Base-by-base conservation (phyloP, 78 protist species). In the Emiliania huxleyi region DNA sequence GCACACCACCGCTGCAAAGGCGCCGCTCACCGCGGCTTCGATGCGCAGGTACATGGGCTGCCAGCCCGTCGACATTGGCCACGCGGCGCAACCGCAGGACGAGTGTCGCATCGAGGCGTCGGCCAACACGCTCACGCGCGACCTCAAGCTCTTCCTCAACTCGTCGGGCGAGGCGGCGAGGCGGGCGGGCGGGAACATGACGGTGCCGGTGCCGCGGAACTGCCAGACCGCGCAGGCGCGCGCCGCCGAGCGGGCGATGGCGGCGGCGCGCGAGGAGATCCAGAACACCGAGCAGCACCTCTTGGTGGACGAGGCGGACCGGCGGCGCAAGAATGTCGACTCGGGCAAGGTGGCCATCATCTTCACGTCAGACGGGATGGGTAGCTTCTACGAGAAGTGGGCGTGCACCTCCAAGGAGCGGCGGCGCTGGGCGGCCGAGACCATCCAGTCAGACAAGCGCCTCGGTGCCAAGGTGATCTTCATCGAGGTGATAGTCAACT, bases 301-400 rank as follows among this genome's bases (percentile, higher is more conserved):
- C 81, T 40, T 71, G 40, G 42, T 71, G 40, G 81, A 29, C 42
- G 37, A 29, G 43, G 23, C 37, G 5, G 81, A 71, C 81, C 37
- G 81, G 12, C 81, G 81, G 19, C 81, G 42, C 19, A 71, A 71
- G 81, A 71, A 71, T 35, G 87, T 77, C 23, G 87, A 77, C 87
- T 42, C 48, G 4, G 87, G 87, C 33, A 40, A 40, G 87, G 45
- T 40, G 11, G 87, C 87, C 29, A 77, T 77, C 49, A 40, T 77
- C 11, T 42, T 42, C 35, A 2, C 35, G 15, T 21, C 48, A 29
- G 87, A 77, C 48, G 15, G 40, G 38, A 40, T 38, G 19, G n/a
- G n/a, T 2, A 75, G 46, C 2, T 75, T 75, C 45, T 1, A 75
- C 37, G 85, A 75, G 46, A 75, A 75, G 85, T 75, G 87, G 87